phyloP scores from a whole-genome alignment of 352 stramenopile genomes.

The Globisporangium viniferum region DNA sequence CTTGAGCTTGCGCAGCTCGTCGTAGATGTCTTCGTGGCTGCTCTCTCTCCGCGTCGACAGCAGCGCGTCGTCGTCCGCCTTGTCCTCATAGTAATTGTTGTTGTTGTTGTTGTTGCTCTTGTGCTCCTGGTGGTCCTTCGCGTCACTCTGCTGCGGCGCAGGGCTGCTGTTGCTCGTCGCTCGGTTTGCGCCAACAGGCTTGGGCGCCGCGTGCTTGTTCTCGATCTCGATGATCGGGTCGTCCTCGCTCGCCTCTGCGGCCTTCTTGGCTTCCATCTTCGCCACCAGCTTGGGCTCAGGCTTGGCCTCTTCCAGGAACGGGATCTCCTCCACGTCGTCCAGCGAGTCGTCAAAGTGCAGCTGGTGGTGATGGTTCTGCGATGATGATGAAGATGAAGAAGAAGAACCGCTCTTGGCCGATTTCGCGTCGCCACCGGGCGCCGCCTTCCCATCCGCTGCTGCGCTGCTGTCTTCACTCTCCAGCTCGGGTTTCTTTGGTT shows the following conservation, averaged over 20 bases:
- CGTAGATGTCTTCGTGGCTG: constrained; percentile 48
- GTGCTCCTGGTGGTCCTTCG: constrained; percentile 22
- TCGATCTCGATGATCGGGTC: constrained; percentile 61
- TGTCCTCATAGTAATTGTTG: constrained; percentile 14
- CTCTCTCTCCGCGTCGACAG: constrained; percentile 22
- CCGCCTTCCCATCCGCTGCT: neutral
- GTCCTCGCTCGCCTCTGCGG: constrained; percentile 28
- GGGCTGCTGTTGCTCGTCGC: neutral
- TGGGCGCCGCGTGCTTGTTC: constrained; percentile 37
- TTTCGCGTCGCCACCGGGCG: constrained; percentile 7
- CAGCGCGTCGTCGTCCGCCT: constrained; percentile 18
- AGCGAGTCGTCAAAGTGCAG: constrained; percentile 50
- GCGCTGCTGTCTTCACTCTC: constrained; percentile 16
- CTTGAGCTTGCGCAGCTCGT: constrained; percentile 58
- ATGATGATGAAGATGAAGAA: neutral
- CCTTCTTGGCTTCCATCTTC: constrained; percentile 19
- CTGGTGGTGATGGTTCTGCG: constrained; percentile 13
- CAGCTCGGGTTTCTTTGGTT: constrained; percentile 30
- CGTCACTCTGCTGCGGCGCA: constrained; percentile 3
- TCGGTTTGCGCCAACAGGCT: constrained; percentile 7
- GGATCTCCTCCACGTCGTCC: constrained; percentile 81
- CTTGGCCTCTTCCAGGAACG: constrained; percentile 62
- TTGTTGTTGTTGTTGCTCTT: constrained; percentile 24
- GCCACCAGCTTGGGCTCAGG: constrained; percentile 32
- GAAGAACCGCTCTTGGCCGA: constrained; percentile 15